Evolutionary conservation across 2,329 filamentous ascomycete genomes (phyloP), one percentile per base, ranked within the genome.

Genomic region (Diatrype stigma): DNA sequence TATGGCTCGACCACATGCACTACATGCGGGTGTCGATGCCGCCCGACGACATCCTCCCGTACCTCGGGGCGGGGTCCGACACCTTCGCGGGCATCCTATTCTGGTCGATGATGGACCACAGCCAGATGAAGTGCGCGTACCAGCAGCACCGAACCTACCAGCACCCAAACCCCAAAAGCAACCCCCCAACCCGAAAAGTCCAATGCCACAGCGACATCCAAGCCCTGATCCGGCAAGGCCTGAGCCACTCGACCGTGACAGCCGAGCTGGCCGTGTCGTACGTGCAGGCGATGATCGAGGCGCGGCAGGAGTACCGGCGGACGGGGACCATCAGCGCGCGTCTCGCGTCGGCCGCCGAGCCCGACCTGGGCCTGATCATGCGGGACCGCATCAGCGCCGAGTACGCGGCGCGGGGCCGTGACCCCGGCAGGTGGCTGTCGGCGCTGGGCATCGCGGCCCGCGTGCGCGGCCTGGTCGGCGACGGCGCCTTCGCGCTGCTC

Each of bases 11-110:
- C 19, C 49, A 46, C 17, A 47, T 49, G 12, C 50, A 57, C 44
- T 57, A 57, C 17, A 56, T 56, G 51, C 51, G 51, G 30, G 35
- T 53, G 8, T 49, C 47, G 19, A 38, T 54, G 26, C 55, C 55
- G 11, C 55, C 55, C 5, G 48, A 54, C 22, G 55, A 57, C 28
- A 57, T 57, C 21, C 16, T 56, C 14, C 55, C 55, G 7, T 56
- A 56, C 12, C 17, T 57, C 3, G 55, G 55, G 14, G 32, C 49
- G 2, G 49, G 53, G 1, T 46, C 55, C 19, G 47, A 47, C 28
- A 57, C 55, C 1, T 51, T 57, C 23, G 53, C 51, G 7, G 55
- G 55, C 3, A 45, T 49, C 2, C 40, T 57, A 4, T 57, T 56
- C 26, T 57, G 55, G 55, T 30, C 26, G 26, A 30, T 30, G 26